These are phyloP conservation scores for Abortiporus biennis DNA, from an alignment of 1,284 basidiomycete species.

Conservation along the genomic window DNA sequence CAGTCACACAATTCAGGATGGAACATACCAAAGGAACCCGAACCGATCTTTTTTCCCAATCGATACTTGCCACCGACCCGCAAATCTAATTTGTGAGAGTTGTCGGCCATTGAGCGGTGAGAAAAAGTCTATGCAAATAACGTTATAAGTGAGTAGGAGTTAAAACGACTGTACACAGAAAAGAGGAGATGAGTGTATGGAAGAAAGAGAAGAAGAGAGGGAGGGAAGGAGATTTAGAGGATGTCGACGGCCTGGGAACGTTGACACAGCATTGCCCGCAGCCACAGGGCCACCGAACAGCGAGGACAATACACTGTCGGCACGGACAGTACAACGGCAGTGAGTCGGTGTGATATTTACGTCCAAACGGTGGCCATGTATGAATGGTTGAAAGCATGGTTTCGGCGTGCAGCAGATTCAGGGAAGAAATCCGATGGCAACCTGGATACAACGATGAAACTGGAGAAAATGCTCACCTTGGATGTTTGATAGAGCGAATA, in stretches of 20 bases:
- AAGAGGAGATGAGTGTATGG: too few relatives aligned
- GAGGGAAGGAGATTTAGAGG: too few relatives aligned
- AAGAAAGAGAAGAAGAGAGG: slow-evolving; percentile 10
- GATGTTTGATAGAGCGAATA: slow-evolving; percentile 12
- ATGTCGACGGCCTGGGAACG: too few relatives aligned
- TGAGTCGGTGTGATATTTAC: slow-evolving; percentile 1
- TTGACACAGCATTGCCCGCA: slow-evolving; percentile 8
- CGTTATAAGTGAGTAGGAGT: too few relatives aligned
- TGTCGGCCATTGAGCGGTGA: slow-evolving; percentile 52
- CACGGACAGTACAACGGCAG: not conserved
- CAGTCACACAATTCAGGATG: not conserved
- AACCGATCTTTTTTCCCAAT: slow-evolving; percentile 99
- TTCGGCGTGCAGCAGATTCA: too few relatives aligned
- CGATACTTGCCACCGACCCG: slow-evolving; percentile 98
- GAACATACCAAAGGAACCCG: slow-evolving; percentile 90
- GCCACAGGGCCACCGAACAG: slow-evolving; percentile 1
- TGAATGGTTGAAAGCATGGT: too few relatives aligned
- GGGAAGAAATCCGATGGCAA: not conserved
- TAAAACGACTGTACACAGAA: too few relatives aligned
- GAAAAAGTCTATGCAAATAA: not conserved
- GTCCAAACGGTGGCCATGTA: not conserved
- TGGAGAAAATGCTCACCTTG: slow-evolving; percentile 14
- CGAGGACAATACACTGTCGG: not conserved
- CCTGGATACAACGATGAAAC: not conserved
- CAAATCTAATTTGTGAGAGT: slow-evolving; percentile 81